Percentiles rank a stretch among this genome's conserved stretches.
Conservation (phyloP, 192 early-diverging fungal genomes). For the Helicostylum pulchrum region DNA sequence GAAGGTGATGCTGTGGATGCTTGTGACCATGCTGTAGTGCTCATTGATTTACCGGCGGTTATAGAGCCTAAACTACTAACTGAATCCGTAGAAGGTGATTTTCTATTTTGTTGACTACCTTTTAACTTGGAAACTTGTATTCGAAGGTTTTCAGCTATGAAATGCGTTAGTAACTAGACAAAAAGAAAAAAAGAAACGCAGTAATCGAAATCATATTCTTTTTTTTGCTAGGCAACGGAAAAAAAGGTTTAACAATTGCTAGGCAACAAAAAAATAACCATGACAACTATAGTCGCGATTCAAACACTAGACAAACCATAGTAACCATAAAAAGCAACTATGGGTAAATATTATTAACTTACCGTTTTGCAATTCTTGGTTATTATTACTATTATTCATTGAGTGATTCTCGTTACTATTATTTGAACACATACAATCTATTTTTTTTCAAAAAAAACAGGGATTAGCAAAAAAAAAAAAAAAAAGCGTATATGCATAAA, state of each 20-base stretch:
- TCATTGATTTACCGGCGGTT: background rate
- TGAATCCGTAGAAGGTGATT: background rate
- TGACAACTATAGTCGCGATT: no score
- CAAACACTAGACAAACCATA: background rate
- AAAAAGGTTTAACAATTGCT: no score
- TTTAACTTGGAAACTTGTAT: conserved; percentile 12
- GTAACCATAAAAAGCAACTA: background rate
- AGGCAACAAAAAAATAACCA: no score
- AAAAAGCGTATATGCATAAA: background rate
- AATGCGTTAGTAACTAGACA: background rate
- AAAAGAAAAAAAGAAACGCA: no score
- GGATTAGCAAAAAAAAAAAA: background rate
- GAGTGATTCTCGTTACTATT: background rate
- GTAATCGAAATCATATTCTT: background rate
- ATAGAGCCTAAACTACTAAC: background rate
- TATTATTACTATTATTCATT: conserved; percentile 3
- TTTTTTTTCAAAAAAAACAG: background rate
- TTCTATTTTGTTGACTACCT: background rate
- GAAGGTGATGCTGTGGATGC: background rate
- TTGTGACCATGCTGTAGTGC: background rate
- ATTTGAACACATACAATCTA: conserved; percentile 6
- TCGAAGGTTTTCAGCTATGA: conserved; percentile 11
- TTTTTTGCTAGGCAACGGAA: no score
- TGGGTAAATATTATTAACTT: background rate
- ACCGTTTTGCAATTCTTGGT: conserved; percentile 11